A percentile compares a stretch with the other conserved stretches of the same genome.
Evolutionary conservation across 2,329 filamentous ascomycete genomes (phyloP).

Genomic region (Colletotrichum paranaense): DNA sequence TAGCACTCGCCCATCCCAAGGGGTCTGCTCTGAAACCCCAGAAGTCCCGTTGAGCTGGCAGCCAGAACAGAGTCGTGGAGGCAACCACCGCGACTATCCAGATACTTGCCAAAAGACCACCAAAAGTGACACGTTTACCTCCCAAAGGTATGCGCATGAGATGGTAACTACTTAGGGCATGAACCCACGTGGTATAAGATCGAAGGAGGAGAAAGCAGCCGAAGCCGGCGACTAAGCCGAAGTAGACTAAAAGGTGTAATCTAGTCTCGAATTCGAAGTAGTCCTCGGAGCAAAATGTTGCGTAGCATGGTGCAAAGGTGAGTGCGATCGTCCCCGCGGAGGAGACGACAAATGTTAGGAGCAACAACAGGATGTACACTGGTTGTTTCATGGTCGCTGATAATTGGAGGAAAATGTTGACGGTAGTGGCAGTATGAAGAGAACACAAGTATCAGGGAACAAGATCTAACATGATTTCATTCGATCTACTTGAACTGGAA

Average conservation of each 20-base stretch:
- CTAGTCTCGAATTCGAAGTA: slow-evolving; percentile 31
- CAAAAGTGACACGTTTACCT: slow-evolving; percentile 16
- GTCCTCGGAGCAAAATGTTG: slow-evolving; percentile 32
- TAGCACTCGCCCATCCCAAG: slow-evolving; percentile 26
- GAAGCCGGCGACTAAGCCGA: slow-evolving; percentile 21
- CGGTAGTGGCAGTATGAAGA: not conserved
- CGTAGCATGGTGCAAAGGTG: slow-evolving; percentile 34
- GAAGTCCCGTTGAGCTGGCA: slow-evolving; percentile 11
- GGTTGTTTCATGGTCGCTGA: not conserved
- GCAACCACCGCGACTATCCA: slow-evolving; percentile 27
- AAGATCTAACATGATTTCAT: not conserved
- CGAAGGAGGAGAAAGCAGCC: slow-evolving; percentile 4
- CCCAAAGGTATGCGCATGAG: not conserved
- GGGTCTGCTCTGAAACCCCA: slow-evolving; percentile 28
- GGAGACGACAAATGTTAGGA: not conserved
- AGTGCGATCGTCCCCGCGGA: slow-evolving; percentile 5
- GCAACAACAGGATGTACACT: not conserved
- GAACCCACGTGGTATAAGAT: not conserved
- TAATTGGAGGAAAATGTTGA: too few species aligned
- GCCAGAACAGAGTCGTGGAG: slow-evolving; percentile 26
- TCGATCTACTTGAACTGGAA: too few species aligned
- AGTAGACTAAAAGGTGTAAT: slow-evolving; percentile 29
- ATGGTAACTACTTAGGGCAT: not conserved
- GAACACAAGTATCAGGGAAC: too few species aligned
- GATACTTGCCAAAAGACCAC: slow-evolving; percentile 5